Evolutionary conservation across 306 rosid genomes (phyloP), one percentile per base, ranked within the genome.

Genomic region (Sicyos baderoa): DNA sequence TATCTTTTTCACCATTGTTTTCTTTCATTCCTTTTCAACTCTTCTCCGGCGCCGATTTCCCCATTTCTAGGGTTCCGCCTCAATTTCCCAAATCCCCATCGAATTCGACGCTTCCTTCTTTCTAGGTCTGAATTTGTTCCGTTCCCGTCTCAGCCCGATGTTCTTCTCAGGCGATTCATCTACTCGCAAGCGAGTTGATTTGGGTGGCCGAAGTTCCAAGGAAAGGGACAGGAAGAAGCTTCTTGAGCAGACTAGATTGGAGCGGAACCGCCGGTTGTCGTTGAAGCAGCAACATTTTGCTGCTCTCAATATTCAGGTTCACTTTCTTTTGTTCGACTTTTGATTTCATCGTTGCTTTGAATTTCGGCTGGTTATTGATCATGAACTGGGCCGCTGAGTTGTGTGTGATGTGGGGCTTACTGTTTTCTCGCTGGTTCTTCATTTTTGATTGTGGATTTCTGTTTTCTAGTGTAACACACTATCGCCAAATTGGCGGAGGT

Each of bases 111-210:
- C 29, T 17, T 37, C 23, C 0, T 11, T 61, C 23, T 60, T 29
- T 23, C 2, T 27, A 25, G 44, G 79, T 54, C 82, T 69, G 62
- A 76, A 77, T 78, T 69, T 64, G 68, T 62, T 23, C 9, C 68
- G 65, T 37, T 70, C 65, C 42, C 25, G 27, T 42, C 56, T 52
- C 25, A 22, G 78, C 56, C 56, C 45, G 68, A 91, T 92, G 97
- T 89, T 76, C 85, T 92, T 92, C 86, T 77, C 92, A 16, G 97
- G 97, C 74, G 97, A 92, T 89, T 82, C 97, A 1, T 92, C 96
- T 15, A 84, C 82, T 57, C 88, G 96, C 74, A 92, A 92, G 81
- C 95, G 97, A 15, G 97, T 92, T 5, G 96, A 89, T 89, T 87
- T 92, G 76, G 95, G 96, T 18, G 97, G 97, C 52, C 87, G 96